Base-by-base conservation (phyloP, 768 basidiomycete species). In the Lanmaoa rubissima region DNA sequence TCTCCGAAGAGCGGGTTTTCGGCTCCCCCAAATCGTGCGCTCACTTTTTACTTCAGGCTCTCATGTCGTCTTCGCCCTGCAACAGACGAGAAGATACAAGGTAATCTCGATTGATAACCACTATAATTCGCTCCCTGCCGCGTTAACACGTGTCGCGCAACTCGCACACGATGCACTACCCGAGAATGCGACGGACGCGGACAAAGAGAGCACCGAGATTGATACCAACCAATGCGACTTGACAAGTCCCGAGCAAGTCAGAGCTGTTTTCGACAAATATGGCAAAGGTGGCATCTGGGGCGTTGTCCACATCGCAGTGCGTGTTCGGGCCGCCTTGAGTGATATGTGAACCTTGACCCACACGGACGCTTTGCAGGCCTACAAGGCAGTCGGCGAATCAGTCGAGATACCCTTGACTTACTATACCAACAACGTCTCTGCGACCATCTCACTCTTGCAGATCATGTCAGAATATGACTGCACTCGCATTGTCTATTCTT, bases 331-430 rank as follows among this genome's bases (percentile, higher is more conserved):
- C 36, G 40, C 24, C 49, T 49, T 21, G 46, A 16, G 53, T 42
- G 38, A 24, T 19, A 17, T 42, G 31, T 42, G 16, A 32, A 16
- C 12, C 36, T 32, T 41, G 42, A 32, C 40, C 19, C 19, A 6
- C 28, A 28, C 24, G 47, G 36, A 51, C 42, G 11, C 26, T 56
- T 55, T 59, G 35, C 65, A 94, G 92, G 97, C 97, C 5, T 87
- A 91, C 79, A 99, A 99, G 78, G 94, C 95, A 19, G 97, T 99
- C 47, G 97, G 97, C 42, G 97, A 99, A 74, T 95, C 93, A 16
- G 88, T 88, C 17, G 91, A 97, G 75, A 87, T 92, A 50, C 97
- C 97, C 5, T 72, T 98, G 68, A 83, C 86, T 13, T 99, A 99
- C 75, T 99, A 98, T 73, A 78, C 82, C 63, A 94, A 94, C 78